Conservation (phyloP, 768 basidiomycete species). For the Suillus fuscotomentosus region DNA sequence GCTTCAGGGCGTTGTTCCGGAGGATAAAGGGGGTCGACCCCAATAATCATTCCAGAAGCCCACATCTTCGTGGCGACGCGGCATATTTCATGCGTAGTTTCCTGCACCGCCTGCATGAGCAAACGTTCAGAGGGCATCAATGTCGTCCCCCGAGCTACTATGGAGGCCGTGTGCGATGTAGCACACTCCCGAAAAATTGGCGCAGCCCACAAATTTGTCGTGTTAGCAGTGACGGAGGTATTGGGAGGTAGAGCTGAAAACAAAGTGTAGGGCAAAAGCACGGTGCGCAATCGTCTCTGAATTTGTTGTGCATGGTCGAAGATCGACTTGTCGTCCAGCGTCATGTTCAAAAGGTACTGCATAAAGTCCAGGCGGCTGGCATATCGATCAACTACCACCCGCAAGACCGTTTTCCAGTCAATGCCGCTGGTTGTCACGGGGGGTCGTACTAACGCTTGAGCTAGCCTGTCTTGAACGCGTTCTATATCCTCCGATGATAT, state of each 20-base stretch:
- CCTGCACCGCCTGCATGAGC: constrained; percentile 12
- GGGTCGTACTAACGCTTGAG: constrained; percentile 1
- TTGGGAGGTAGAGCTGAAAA: constrained; percentile 1
- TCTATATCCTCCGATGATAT: constrained; percentile 15
- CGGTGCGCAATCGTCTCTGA: constrained; percentile 18
- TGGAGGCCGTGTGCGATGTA: constrained; percentile 10
- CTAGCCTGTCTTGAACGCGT: constrained; percentile 8
- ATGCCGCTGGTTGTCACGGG: constrained; percentile 26
- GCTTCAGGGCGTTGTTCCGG: constrained; percentile 2
- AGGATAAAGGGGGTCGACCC: constrained; percentile 4
- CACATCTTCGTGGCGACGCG: constrained; percentile 18
- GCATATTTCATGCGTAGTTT: constrained; percentile 19
- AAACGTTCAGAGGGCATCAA: constrained; percentile 13
- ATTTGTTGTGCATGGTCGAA: constrained; percentile 7
- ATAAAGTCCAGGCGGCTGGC: constrained; percentile 40
- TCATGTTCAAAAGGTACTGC: constrained; percentile 32
- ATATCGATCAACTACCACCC: constrained; percentile 40
- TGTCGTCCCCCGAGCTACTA: background rate
- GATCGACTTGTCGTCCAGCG: constrained; percentile 10
- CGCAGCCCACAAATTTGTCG: constrained; percentile 10
- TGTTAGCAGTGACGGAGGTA: background rate
- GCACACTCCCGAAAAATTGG: constrained; percentile 13
- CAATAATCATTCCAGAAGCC: constrained; percentile 14
- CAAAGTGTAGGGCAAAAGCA: constrained; percentile 14
- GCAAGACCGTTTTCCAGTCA: constrained; percentile 42